Percentiles rank a stretch among this genome's conserved stretches.
Evolutionary conservation across 31 red algal genomes (phyloP).

Genomic region (Porphyra umbilicalis): DNA sequence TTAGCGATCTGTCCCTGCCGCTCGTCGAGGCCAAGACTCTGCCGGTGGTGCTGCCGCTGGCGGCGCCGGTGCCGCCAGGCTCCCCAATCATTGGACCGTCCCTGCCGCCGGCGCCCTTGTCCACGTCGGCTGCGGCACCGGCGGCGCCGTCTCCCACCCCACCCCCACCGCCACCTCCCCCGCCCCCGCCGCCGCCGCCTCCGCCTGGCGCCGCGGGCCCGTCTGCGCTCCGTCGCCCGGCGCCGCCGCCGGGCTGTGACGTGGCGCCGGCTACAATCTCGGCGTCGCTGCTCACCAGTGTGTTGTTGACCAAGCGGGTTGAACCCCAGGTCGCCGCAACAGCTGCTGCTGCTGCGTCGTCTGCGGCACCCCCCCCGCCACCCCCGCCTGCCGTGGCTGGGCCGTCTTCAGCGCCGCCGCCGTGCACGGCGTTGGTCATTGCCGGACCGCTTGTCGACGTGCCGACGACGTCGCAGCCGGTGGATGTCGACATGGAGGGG

Average conservation of each 20-base stretch:
- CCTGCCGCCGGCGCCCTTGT: neutral
- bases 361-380: neutral
- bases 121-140: constrained; percentile 1
- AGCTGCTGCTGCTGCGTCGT: too few species aligned
- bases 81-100: neutral
- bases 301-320: neutral
- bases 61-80: neutral
- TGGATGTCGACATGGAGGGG: neutral
- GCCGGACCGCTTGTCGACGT: neutral
- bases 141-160: constrained; percentile 43
- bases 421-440: neutral
- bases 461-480: neutral
- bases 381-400: neutral
- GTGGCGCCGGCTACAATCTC: neutral
- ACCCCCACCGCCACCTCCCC: constrained; percentile 23
- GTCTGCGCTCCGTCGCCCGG: neutral
- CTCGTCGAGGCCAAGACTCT: constrained; percentile 5
- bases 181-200: neutral
- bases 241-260: neutral
- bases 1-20: constrained; percentile 57
- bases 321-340: neutral
- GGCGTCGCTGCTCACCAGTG: neutral
- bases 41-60: neutral
- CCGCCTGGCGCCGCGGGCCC: neutral
- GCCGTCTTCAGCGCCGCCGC: neutral